Percentiles rank a stretch among this genome's conserved stretches.
Conservation (phyloP, 2,329 filamentous ascomycete species). For the Cryphonectria naterciae region DNA sequence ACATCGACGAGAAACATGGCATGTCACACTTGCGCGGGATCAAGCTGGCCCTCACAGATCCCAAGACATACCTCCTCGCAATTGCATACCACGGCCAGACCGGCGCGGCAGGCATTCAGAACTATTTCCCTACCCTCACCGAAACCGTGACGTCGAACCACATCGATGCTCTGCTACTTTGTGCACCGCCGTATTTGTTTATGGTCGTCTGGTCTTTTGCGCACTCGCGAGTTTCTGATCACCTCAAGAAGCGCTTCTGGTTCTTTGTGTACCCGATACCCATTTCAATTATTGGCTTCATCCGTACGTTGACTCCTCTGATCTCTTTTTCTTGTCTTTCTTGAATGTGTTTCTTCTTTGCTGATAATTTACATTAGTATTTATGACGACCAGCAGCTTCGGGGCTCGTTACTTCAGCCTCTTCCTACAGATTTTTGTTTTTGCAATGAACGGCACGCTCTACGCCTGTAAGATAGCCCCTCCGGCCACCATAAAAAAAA, state of each 20-base stretch:
- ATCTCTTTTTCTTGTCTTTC: not conserved
- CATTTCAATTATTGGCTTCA: conserved; percentile 33
- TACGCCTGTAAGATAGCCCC: conserved; percentile 32
- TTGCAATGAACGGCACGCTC: conserved; percentile 55
- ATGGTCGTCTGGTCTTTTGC: conserved; percentile 35
- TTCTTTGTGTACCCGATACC: conserved; percentile 39
- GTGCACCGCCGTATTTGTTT: conserved; percentile 38
- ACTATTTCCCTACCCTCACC: conserved; percentile 37
- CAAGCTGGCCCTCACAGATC: conserved; percentile 26
- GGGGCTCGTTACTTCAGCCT: conserved; percentile 59
- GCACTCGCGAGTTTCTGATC: conserved; percentile 44
- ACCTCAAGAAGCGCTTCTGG: conserved; percentile 44
- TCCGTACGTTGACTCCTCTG: conserved; percentile 19
- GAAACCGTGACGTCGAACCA: conserved; percentile 33
- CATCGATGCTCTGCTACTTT: conserved; percentile 36
- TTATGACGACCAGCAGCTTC: conserved; percentile 56
- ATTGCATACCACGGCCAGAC: conserved; percentile 27
- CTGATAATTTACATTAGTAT: conserved; percentile 49
- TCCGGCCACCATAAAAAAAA: not conserved
- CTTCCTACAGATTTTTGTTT: conserved; percentile 60
- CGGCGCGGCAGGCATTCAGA: conserved; percentile 27
- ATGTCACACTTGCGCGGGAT: conserved; percentile 29
- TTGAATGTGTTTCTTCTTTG: not conserved
- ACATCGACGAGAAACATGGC: conserved; percentile 23
- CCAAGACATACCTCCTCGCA: conserved; percentile 28